These are phyloP conservation scores for Phytopythium sindhum DNA, from an alignment of 352 stramenopile genomes.

Conservation along the genomic window DNA sequence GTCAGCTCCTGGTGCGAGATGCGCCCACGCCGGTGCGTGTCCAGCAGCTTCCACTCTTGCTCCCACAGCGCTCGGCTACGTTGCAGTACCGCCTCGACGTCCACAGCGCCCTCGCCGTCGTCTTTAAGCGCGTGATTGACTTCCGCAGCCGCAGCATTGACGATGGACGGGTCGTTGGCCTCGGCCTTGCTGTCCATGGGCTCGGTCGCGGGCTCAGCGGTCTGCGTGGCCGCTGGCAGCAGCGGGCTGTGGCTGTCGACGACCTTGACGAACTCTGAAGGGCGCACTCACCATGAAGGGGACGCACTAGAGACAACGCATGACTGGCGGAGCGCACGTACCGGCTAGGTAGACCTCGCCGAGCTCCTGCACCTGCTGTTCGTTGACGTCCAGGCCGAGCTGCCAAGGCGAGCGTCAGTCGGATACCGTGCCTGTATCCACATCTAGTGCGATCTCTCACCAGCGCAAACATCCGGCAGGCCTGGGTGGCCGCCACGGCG, in stretches of 20 bases:
- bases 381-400: constrained; percentile 58
- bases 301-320: too few relatives aligned
- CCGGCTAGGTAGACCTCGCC: constrained; percentile 63
- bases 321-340: constrained; percentile 8
- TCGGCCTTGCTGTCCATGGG: neutral
- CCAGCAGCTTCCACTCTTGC: constrained; percentile 54
- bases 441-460: constrained; percentile 26
- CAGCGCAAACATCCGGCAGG: constrained; percentile 58
- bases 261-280: constrained; percentile 69
- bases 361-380: constrained; percentile 41
- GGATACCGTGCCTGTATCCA: too few relatives aligned
- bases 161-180: neutral
- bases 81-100: constrained; percentile 16
- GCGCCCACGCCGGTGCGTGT: constrained; percentile 42
- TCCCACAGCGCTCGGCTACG: constrained; percentile 32
- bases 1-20: constrained; percentile 40
- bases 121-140: neutral
- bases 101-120: neutral
- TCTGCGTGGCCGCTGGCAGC: neutral
- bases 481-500: constrained; percentile 51
- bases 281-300: neutral
- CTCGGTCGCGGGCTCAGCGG: neutral
- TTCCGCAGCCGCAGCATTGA: neutral
- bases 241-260: constrained; percentile 49
- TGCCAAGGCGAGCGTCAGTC: constrained; percentile 8